Base-by-base conservation (phyloP, 352 stramenopile genomes). In the Pythium brassicae region DNA sequence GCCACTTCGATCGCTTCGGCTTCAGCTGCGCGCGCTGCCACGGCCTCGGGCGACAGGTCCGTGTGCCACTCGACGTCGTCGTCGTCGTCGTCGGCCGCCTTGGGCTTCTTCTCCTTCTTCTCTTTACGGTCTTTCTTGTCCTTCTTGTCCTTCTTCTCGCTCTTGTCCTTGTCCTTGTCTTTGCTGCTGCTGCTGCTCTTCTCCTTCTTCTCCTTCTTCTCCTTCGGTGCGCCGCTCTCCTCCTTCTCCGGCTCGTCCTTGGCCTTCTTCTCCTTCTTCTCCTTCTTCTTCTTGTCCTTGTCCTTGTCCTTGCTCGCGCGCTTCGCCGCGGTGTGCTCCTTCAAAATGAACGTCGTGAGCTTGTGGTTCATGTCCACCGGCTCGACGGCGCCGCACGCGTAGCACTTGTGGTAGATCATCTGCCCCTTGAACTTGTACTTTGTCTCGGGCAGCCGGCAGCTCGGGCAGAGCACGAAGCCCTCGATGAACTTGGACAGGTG, bases 381-480 rank as follows among this genome's bases (percentile, higher is more conserved):
- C 60, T 98, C 93, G 25, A 98, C 97, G 9, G 87, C 89, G 44
- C 97, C 97, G 80, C 97, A 99, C 12, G 97, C 97, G 59, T 96
- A 91, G 75, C 97, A 99, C 67, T 98, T 98, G 81, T 99, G 97
- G 68, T 84, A 98, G 67, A 99, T 98, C 42, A 91, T 76, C 68
- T 92, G 79, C 44, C 87, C 88, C 83, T 99, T 99, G 68, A 99
- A 98, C 72, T 98, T 98, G 84, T 99, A 99, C 59, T 98, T 95
- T 12, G 97, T 99, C 79, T 99, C 97, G 0, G 97, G 97, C 20
- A 99, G 80, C 53, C 89, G 75, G 79, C 97, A 99, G 46, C 86
- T 82, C 17, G 95, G 96, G 66, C 97, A 99, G 12, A 99, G 72
- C 43, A 99, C 97, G 63, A 99, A 99, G 26, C 85, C 75, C 55